A percentile compares a stretch with the other conserved stretches of the same genome.
phyloP scores from a whole-genome alignment of 108 stramenopile genomes.

The Cylindrotheca closterium region DNA sequence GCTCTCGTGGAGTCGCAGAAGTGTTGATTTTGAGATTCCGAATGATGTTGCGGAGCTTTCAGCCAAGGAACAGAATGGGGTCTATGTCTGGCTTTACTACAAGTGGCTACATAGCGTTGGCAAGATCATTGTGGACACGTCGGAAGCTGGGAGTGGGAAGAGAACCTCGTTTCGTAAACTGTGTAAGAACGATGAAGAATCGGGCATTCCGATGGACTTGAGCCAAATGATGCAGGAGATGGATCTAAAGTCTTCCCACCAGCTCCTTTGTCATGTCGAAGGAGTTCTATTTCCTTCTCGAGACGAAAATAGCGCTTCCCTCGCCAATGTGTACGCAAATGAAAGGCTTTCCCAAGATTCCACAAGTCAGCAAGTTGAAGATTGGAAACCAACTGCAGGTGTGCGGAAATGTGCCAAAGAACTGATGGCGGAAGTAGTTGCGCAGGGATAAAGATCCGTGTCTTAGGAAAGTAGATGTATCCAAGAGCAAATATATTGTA shows the following conservation, averaged over 20 bases:
- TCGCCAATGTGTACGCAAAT: constrained; percentile 36
- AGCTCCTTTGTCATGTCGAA: constrained; percentile 12
- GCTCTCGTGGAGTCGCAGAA: background rate
- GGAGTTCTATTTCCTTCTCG: constrained; percentile 11
- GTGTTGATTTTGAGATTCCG: background rate
- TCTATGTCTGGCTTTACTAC: background rate
- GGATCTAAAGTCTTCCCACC: background rate
- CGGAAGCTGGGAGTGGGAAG: background rate
- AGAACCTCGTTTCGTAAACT: background rate
- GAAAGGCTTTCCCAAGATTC: background rate
- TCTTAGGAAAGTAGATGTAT: too few relatives aligned
- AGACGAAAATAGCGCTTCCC: constrained; percentile 5
- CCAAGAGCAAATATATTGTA: too few relatives aligned
- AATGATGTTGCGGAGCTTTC: background rate
- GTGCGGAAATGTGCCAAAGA: constrained; percentile 27
- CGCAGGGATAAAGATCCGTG: background rate
- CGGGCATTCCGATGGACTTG: background rate
- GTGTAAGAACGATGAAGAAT: background rate
- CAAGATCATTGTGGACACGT: background rate
- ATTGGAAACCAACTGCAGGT: constrained; percentile 22
- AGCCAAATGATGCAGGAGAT: background rate
- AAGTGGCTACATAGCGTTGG: background rate
- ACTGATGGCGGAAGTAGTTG: constrained; percentile 13
- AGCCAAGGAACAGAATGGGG: background rate
- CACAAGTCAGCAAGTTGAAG: constrained; percentile 8